phyloP scores from a whole-genome alignment of 140 eudicot genomes.

The Bidens hawaiensis region DNA sequence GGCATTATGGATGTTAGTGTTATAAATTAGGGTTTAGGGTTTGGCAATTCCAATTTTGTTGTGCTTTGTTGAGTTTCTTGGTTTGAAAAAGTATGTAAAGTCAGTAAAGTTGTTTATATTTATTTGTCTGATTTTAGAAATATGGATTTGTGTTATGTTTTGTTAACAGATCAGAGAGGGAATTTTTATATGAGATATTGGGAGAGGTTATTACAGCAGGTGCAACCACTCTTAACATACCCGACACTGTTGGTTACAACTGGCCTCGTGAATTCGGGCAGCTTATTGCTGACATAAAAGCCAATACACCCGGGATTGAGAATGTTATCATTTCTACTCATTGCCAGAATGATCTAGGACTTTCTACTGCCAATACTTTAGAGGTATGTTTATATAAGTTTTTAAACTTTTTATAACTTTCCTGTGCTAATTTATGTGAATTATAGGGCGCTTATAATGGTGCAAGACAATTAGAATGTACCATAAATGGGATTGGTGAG shows the following conservation, averaged over 20 bases:
- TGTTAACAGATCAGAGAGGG: conserved; percentile 67
- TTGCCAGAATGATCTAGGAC: conserved; percentile 93
- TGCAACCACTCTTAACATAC: conserved; percentile 82
- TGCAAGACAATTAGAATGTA: conserved; percentile 80
- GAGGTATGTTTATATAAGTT: conserved; percentile 43
- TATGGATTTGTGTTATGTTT: not conserved
- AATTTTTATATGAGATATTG: conserved; percentile 63
- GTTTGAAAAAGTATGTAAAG: not conserved
- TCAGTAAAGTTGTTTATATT: not conserved
- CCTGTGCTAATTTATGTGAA: not conserved
- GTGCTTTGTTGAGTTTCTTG: not conserved
- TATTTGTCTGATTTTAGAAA: not conserved
- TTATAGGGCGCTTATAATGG: conserved; percentile 76
- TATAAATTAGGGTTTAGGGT: not conserved
- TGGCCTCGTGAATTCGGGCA: conserved; percentile 74
- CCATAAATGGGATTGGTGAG: conserved; percentile 84
- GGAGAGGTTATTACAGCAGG: conserved; percentile 83
- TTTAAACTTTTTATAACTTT: not conserved
- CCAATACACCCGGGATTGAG: conserved; percentile 73
- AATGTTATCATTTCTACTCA: conserved; percentile 86
- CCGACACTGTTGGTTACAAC: conserved; percentile 82
- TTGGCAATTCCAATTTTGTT: not conserved
- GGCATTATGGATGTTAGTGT: not conserved
- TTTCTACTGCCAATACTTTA: conserved; percentile 81
- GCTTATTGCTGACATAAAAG: conserved; percentile 71